Conservation (phyloP, 805 yeast genomes). For the Wickerhamia fluorescens region DNA sequence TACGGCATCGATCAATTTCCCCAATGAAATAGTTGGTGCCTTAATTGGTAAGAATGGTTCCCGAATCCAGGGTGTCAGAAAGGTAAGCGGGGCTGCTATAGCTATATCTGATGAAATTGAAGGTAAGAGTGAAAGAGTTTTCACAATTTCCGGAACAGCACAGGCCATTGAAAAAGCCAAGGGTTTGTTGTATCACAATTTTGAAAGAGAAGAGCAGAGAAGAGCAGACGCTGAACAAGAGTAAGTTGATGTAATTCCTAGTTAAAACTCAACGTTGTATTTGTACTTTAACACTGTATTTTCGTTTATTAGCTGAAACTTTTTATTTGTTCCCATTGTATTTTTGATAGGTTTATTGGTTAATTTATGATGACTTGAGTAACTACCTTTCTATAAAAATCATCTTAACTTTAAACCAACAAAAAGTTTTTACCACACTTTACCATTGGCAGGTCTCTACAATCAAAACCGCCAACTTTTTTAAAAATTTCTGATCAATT, state of each 20-base stretch:
- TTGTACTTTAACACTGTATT: too few species aligned
- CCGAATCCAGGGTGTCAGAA: constrained; percentile 79
- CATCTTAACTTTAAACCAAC: too few species aligned
- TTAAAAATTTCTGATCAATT: constrained; percentile 52
- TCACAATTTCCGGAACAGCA: constrained; percentile 61
- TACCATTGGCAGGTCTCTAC: constrained; percentile 46
- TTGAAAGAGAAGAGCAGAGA: constrained; percentile 53
- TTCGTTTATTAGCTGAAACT: too few species aligned
- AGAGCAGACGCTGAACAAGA: constrained; percentile 9
- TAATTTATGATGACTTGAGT: too few species aligned
- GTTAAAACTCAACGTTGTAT: too few species aligned
- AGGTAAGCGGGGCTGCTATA: constrained; percentile 71
- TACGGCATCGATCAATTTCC: constrained; percentile 49
- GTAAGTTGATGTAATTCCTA: too few species aligned
- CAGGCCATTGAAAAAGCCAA: constrained; percentile 53
- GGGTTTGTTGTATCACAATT: constrained; percentile 48
- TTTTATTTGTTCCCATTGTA: too few species aligned
- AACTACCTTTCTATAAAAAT: too few species aligned
- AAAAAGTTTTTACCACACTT: too few species aligned
- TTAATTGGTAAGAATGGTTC: constrained; percentile 81
- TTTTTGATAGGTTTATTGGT: too few species aligned
- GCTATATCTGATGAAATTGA: constrained; percentile 66
- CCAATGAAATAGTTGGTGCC: constrained; percentile 83
- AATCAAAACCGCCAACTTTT: constrained; percentile 48
- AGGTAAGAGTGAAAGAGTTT: constrained; percentile 56